A percentile compares a stretch with the other conserved stretches of the same genome.
Evolutionary conservation across 108 stramenopile genomes (phyloP).

Genomic region (Cyclotella atomus): DNA sequence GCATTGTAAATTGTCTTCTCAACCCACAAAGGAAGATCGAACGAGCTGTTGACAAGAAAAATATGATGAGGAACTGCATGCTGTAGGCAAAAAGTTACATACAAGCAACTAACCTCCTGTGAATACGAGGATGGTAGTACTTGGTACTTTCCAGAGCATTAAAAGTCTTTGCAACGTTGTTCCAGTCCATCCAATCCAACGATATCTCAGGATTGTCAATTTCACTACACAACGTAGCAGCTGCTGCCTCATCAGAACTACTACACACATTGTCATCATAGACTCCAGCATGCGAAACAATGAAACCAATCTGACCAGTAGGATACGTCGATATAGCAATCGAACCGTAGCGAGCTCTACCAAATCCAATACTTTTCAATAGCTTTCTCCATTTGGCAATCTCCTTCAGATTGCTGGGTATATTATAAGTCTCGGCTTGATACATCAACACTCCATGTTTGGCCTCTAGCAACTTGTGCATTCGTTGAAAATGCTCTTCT

Average conservation of each 20-base stretch:
- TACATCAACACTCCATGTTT: slow-evolving; percentile 69
- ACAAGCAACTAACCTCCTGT: slow-evolving; percentile 36
- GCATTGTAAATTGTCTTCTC: slow-evolving; percentile 60
- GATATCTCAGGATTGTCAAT: slow-evolving; percentile 7
- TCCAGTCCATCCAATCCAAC: slow-evolving; percentile 25
- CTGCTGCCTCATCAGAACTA: background rate
- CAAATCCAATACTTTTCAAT: slow-evolving; percentile 63
- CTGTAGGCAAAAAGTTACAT: background rate
- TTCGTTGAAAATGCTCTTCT: slow-evolving; percentile 58
- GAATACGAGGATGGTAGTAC: slow-evolving; percentile 83
- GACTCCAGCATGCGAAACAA: slow-evolving; percentile 53
- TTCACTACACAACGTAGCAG: slow-evolving; percentile 14
- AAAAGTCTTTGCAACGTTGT: slow-evolving; percentile 42
- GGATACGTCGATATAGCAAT: slow-evolving; percentile 73
- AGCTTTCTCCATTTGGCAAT: slow-evolving; percentile 63
- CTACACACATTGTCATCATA: slow-evolving; percentile 36
- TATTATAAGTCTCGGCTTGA: slow-evolving; percentile 80
- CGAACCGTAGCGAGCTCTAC: slow-evolving; percentile 66
- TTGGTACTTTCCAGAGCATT: slow-evolving; percentile 51
- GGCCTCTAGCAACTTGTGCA: slow-evolving; percentile 52
- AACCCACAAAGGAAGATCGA: slow-evolving; percentile 84
- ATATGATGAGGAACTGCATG: too few relatives aligned
- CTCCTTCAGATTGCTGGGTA: slow-evolving; percentile 69
- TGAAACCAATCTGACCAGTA: slow-evolving; percentile 84
- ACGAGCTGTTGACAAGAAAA: slow-evolving; percentile 63